phyloP scores from a whole-genome alignment of 306 rosid genomes.

The Chamaecrista fasciculata region DNA sequence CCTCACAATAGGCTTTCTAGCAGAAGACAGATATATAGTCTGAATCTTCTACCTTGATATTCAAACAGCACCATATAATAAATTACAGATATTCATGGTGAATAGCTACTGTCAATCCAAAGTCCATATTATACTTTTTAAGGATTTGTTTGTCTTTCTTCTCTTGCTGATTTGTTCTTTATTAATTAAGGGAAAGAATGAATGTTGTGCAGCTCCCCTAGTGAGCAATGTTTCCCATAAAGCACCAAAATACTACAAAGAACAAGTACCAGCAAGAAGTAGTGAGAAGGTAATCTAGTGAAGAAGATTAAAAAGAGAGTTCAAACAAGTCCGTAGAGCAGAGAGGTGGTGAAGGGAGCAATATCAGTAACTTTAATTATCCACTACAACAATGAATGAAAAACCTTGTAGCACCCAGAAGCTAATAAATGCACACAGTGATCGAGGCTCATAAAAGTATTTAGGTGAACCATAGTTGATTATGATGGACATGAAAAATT shows the following conservation, averaged over 20 bases:
- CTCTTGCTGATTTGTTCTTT: background rate
- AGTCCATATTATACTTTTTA: background rate
- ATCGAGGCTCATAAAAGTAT: background rate
- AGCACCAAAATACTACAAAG: background rate
- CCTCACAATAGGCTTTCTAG: background rate
- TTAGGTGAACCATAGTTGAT: constrained; percentile 4
- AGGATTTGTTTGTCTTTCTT: background rate
- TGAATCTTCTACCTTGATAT: background rate
- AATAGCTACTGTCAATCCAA: background rate
- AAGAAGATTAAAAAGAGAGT: background rate
- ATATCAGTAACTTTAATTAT: background rate
- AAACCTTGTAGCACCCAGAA: constrained; percentile 4
- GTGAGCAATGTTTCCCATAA: background rate
- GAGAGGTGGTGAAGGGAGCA: background rate
- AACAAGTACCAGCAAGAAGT: background rate
- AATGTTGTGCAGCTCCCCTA: background rate
- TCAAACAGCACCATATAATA: background rate
- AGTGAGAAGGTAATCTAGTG: background rate
- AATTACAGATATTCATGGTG: background rate
- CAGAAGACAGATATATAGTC: background rate
- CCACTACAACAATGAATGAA: constrained; percentile 11
- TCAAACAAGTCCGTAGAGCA: background rate
- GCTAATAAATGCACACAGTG: constrained; percentile 15
- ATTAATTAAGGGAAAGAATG: background rate
- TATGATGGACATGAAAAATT: constrained; percentile 11